These are phyloP conservation scores for Castanospermum australe DNA, from an alignment of 306 rosid genomes.

Conservation along the genomic window DNA sequence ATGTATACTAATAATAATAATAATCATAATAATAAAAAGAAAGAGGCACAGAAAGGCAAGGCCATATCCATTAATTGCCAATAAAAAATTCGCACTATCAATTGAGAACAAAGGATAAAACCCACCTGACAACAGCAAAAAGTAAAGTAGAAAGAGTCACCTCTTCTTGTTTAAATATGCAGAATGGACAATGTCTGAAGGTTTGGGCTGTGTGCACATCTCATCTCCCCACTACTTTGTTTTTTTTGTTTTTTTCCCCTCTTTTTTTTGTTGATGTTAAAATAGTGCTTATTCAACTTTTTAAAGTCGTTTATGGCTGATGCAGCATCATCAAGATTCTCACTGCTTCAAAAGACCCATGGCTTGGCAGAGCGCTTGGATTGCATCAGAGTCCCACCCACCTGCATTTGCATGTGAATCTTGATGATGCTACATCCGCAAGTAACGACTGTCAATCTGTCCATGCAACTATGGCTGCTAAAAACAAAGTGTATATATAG, in stretches of 20 bases:
- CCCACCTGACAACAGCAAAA: conserved; percentile 45
- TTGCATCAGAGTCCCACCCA: conserved; percentile 13
- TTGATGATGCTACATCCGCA: conserved; percentile 96
- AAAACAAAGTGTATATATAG: background rate
- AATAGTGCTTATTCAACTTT: conserved; percentile 20
- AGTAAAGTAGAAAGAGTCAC: conserved; percentile 19
- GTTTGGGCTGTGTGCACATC: background rate
- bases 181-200: conserved; percentile 28
- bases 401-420: conserved; percentile 81
- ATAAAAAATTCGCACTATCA: background rate
- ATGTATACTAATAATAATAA: background rate
- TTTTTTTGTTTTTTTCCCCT: background rate
- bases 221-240: background rate
- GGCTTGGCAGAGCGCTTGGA: conserved; percentile 17
- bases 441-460: conserved; percentile 66
- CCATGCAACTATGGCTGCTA: conserved; percentile 39
- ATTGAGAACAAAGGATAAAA: background rate
- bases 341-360: conserved; percentile 49
- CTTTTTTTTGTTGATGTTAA: background rate
- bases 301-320: conserved; percentile 75
- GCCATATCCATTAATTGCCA: background rate
- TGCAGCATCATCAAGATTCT: conserved; percentile 99
- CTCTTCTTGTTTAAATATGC: conserved; percentile 18
- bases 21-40: background rate
- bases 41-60: background rate